A percentile compares a stretch with the other conserved stretches of the same genome.
Evolutionary conservation across 1,139 yeast species (phyloP).

Genomic region (Groenewaldozyma auringiensis): DNA sequence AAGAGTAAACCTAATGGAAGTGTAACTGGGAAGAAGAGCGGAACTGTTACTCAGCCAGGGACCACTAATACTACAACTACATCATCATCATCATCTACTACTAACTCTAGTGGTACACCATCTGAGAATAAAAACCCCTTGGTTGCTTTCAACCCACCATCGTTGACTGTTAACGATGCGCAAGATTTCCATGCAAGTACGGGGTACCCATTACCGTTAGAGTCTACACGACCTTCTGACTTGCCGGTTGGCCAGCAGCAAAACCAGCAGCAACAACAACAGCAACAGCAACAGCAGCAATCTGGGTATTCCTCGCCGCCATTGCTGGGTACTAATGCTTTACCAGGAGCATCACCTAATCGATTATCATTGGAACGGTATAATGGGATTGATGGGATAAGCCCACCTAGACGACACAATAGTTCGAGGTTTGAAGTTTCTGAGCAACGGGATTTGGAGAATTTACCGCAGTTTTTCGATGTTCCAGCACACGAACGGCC

Average conservation of each 20-base stretch:
- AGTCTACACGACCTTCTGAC: constrained; percentile 1
- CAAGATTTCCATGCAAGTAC: background rate
- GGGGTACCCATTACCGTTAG: background rate
- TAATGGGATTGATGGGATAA: constrained; percentile 49
- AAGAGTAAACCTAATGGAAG: no score
- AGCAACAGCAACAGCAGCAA: constrained; percentile 1
- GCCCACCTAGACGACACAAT: constrained; percentile 86
- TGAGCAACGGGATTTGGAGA: constrained; percentile 64
- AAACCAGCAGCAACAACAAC: constrained; percentile 8
- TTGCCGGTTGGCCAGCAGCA: constrained; percentile 3
- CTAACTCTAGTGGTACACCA: no score
- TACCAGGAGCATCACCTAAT: constrained; percentile 8
- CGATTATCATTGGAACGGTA: constrained; percentile 31
- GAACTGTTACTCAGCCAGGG: no score
- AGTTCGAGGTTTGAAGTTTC: constrained; percentile 84
- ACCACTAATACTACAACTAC: no score
- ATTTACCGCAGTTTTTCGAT: constrained; percentile 83
- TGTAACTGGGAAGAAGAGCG: no score
- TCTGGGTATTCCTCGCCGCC: background rate
- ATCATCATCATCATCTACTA: no score
- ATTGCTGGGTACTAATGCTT: background rate
- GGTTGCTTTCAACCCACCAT: background rate
- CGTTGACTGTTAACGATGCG: background rate
- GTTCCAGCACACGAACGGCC: constrained; percentile 82
- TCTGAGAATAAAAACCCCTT: background rate